Percentiles rank a stretch among this genome's conserved stretches.
These are phyloP conservation scores for Leccinum sublutescens DNA, from an alignment of 768 basidiomycete genomes.

Conservation along the genomic window DNA sequence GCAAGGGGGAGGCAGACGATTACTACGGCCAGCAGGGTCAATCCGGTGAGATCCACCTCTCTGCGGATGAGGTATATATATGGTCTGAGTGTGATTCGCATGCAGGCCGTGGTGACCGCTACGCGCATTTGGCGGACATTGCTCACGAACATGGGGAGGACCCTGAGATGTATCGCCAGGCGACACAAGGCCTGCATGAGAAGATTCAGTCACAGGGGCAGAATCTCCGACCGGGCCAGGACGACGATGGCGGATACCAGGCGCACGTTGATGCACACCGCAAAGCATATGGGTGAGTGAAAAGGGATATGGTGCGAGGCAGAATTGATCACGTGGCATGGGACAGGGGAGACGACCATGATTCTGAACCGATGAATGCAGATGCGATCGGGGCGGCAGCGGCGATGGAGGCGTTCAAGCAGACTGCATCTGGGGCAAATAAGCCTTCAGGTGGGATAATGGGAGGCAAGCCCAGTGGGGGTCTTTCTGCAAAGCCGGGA, in stretches of 20 bases:
- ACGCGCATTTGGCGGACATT: slow-evolving; percentile 15
- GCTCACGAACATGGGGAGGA: slow-evolving; percentile 20
- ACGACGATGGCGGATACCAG: slow-evolving; percentile 13
- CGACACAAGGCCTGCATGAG: slow-evolving; percentile 24
- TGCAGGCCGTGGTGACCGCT: slow-evolving; percentile 21
- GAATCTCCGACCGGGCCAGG: slow-evolving; percentile 1
- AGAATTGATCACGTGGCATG: background rate
- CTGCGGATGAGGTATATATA: background rate
- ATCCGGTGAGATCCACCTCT: slow-evolving; percentile 4
- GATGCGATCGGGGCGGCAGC: slow-evolving; percentile 30
- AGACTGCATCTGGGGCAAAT: slow-evolving; percentile 16
- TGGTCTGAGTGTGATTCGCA: slow-evolving; percentile 2
- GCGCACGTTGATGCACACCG: slow-evolving; percentile 27
- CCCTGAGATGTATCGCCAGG: slow-evolving; percentile 18
- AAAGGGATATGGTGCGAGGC: background rate
- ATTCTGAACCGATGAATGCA: slow-evolving; percentile 24
- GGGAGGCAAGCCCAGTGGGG: slow-evolving; percentile 2
- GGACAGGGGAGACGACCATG: slow-evolving; percentile 15
- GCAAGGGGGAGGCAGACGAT: slow-evolving; percentile 17
- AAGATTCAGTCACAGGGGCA: slow-evolving; percentile 19
- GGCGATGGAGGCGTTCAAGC: slow-evolving; percentile 32
- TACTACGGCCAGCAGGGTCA: slow-evolving; percentile 17
- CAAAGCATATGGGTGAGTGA: slow-evolving; percentile 32
- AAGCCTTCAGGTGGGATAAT: slow-evolving; percentile 21
- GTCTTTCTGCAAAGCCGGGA: slow-evolving; percentile 2